Evolutionary conservation across 306 rosid genomes (phyloP).

Genomic region (Nissolia schottii): DNA sequence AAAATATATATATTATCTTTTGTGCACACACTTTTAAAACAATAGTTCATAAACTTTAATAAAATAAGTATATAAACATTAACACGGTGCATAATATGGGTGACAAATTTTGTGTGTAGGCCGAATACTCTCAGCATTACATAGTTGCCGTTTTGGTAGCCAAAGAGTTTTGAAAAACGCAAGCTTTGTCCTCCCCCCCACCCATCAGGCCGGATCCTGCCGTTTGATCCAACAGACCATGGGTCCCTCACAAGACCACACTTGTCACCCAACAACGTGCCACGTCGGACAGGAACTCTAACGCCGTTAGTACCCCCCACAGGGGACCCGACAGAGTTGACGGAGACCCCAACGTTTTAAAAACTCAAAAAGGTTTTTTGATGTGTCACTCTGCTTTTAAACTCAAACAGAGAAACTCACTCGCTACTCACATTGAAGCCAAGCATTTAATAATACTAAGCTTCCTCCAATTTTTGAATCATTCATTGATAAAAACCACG

Average conservation of each 20-base stretch:
- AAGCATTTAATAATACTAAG: constrained; percentile 50
- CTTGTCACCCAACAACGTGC: background rate
- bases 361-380: constrained; percentile 19
- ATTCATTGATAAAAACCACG: constrained; percentile 39
- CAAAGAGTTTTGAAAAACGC: constrained; percentile 23
- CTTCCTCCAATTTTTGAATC: constrained; percentile 40
- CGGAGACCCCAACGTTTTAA: constrained; percentile 44
- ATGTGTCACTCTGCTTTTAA: background rate
- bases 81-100: too few species aligned
- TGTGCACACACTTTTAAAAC: too few species aligned
- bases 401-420: background rate
- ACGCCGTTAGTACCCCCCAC: constrained; percentile 25
- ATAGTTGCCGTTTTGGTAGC: background rate
- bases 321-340: background rate
- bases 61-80: too few species aligned
- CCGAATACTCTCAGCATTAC: too few species aligned
- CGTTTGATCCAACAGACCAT: constrained; percentile 24
- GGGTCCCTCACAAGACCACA: constrained; percentile 33
- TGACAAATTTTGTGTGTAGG: too few species aligned
- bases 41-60: too few species aligned
- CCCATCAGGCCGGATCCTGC: constrained; percentile 39
- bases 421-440: constrained; percentile 9
- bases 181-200: background rate
- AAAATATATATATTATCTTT: too few species aligned
- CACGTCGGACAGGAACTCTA: constrained; percentile 27